These are phyloP conservation scores for Suillus hirtellus DNA, from an alignment of 768 basidiomycete genomes.

Conservation along the genomic window DNA sequence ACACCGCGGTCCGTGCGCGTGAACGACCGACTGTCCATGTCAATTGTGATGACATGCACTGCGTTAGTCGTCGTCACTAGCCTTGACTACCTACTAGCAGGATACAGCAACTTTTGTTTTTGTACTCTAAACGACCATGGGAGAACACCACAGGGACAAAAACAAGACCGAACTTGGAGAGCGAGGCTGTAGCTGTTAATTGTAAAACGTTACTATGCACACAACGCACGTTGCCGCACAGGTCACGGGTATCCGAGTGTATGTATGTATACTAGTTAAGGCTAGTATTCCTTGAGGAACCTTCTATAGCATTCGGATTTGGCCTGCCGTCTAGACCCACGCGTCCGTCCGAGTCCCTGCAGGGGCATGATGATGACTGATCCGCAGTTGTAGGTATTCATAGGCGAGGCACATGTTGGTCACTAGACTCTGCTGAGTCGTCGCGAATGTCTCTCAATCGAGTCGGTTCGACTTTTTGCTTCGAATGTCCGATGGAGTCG, in stretches of 20 bases:
- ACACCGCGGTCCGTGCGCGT: background rate
- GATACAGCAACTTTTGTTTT: background rate
- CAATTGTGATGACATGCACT: background rate
- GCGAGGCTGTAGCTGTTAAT: background rate
- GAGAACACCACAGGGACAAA: background rate
- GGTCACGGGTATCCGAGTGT: too few relatives aligned
- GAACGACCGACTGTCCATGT: background rate
- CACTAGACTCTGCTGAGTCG: too few relatives aligned
- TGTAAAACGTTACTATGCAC: conserved; percentile 1
- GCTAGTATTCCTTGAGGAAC: too few relatives aligned
- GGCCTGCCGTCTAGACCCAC: too few relatives aligned
- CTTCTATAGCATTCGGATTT: too few relatives aligned
- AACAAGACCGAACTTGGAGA: background rate
- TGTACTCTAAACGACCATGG: background rate
- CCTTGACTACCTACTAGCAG: background rate
- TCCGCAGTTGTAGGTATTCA: background rate
- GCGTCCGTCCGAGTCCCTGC: too few relatives aligned
- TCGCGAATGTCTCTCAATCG: too few relatives aligned
- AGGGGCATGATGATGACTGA: too few relatives aligned
- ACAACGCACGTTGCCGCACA: background rate
- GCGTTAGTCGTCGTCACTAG: too few relatives aligned
- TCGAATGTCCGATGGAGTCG: background rate
- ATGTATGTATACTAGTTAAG: background rate
- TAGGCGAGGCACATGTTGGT: background rate
- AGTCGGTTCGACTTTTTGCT: background rate